Evolutionary conservation across 495 filamentous ascomycete species (phyloP), one percentile per base, ranked within the genome.

Genomic region (Poronia punctata): DNA sequence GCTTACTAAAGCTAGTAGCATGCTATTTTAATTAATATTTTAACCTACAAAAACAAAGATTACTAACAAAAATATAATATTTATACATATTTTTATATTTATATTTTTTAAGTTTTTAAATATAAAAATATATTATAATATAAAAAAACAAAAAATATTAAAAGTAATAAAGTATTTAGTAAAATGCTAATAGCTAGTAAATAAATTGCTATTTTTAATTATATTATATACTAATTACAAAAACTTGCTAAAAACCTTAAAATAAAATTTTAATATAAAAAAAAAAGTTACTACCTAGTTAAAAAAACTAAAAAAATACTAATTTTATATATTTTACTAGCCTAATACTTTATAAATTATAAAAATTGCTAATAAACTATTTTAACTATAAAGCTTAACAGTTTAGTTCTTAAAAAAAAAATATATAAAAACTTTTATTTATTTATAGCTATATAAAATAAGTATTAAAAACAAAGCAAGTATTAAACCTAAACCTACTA

Each of bases 251-350:
- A 35, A n/a, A 5, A 22, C 15, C 23, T 22, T 35, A 22, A 16
- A 35, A 7, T n/a, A n/a, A 35, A 35, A 16, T n/a, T 35, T 7
- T 8, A 35, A 22, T n/a, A 17, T n/a, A 4, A 1, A n/a, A 22
- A 4, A n/a, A 21, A 35, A 35, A 12, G 23, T 35, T 10, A 12
- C 9, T 12, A 22, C 7, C 3, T 35, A 22, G 7, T 10, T 35
- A n/a, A 35, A 35, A 35, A 4, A 35, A n/a, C 17, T 35, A 35
- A 19, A 19, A 18, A 7, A 33, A 33, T 33, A 33, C n/a, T 33
- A 33, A 5, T 33, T 33, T 18, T 3, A 18, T 9, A 18, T 33
- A 18, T 33, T 18, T 5, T 33, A 33, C n/a, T 33, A 33, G n/a
- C n/a, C 7, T 33, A 33, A 19, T 19, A 18, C 3, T 33, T 18